These are phyloP conservation scores for Annulohypoxylon truncatum DNA, from an alignment of 2,329 filamentous ascomycete genomes.

Conservation along the genomic window DNA sequence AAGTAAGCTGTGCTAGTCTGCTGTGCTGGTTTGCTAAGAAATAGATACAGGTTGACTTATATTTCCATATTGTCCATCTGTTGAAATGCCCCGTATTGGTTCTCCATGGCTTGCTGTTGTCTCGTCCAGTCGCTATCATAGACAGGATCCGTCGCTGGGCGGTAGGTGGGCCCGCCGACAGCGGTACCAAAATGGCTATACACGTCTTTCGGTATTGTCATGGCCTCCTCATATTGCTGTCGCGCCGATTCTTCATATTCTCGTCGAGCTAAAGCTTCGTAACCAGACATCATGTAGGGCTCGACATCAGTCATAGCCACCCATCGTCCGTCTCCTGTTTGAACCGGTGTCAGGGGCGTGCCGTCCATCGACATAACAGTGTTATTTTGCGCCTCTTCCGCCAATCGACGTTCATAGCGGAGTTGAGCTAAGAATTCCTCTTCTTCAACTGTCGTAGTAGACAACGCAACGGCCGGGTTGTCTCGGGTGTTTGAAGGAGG, in stretches of 20 bases:
- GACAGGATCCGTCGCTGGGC: slow-evolving; percentile 74
- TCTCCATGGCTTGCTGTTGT: slow-evolving; percentile 71
- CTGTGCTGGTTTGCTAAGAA: slow-evolving; percentile 13
- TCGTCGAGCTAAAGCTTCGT: slow-evolving; percentile 74
- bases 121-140: slow-evolving; percentile 64
- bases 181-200: slow-evolving; percentile 59
- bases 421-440: slow-evolving; percentile 69
- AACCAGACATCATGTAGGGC: slow-evolving; percentile 87
- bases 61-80: slow-evolving; percentile 54
- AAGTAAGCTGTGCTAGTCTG: slow-evolving; percentile 26
- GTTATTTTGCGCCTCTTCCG: slow-evolving; percentile 57
- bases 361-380: slow-evolving; percentile 65
- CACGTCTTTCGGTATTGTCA: slow-evolving; percentile 53
- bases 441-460: slow-evolving; percentile 65
- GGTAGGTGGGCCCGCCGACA: slow-evolving; percentile 58
- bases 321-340: slow-evolving; percentile 67
- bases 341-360: slow-evolving; percentile 61
- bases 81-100: slow-evolving; percentile 74
- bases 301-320: slow-evolving; percentile 66
- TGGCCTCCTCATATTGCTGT: slow-evolving; percentile 49
- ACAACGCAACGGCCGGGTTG: slow-evolving; percentile 65
- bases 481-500: slow-evolving; percentile 71
- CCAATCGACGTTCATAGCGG: slow-evolving; percentile 66
- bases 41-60: slow-evolving; percentile 35
- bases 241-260: slow-evolving; percentile 68